Conservation (phyloP, 345 rosid genomes). For the Combretum micranthum region DNA sequence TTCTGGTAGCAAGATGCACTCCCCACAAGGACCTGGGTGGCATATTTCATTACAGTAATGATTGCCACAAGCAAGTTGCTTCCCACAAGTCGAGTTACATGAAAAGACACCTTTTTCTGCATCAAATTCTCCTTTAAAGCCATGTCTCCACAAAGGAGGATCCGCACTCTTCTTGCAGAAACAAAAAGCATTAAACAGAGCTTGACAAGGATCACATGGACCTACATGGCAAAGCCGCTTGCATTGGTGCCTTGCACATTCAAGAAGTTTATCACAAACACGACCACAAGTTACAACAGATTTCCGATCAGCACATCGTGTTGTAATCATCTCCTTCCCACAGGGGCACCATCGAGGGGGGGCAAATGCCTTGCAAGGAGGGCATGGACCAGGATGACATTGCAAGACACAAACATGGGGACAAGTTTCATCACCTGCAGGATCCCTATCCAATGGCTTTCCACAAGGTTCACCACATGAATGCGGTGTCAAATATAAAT, state of each 20-base stretch:
- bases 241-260: conserved; percentile 72
- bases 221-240: conserved; percentile 71
- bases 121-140: conserved; percentile 60
- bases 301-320: conserved; percentile 81
- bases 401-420: conserved; percentile 91
- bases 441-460: conserved; percentile 65
- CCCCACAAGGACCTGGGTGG: conserved; percentile 82
- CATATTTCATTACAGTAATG: conserved; percentile 59
- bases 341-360: conserved; percentile 76
- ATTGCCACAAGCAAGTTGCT: conserved; percentile 56
- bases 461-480: conserved; percentile 97
- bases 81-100: conserved; percentile 55
- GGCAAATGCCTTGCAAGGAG: conserved; percentile 91
- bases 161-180: conserved; percentile 76
- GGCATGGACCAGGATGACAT: conserved; percentile 97
- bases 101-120: conserved; percentile 71
- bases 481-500: conserved; percentile 88
- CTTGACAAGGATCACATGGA: conserved; percentile 62
- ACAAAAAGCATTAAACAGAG: conserved; percentile 59
- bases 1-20: conserved; percentile 59
- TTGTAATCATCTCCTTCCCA: conserved; percentile 66
- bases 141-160: conserved; percentile 74
- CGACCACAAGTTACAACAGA: conserved; percentile 70
- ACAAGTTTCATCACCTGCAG: conserved; percentile 31
- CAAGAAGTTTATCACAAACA: conserved; percentile 66